Conservation (phyloP, 2,329 filamentous ascomycete genomes). For the Zarea fungicola region DNA sequence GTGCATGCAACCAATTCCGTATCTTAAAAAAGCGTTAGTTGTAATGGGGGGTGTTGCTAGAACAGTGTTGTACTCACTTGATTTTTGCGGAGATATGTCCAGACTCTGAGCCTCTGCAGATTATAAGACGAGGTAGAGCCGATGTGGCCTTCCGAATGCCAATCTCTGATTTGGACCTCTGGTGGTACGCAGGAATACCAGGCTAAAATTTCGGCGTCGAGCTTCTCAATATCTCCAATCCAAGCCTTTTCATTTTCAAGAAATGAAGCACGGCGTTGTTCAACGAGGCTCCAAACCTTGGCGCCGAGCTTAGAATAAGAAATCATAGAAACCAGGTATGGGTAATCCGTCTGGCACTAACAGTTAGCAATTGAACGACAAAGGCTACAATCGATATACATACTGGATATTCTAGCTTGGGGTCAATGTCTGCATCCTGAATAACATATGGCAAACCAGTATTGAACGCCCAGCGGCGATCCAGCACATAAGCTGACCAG, state of each 20-base stretch:
- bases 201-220: constrained; percentile 78
- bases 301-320: constrained; percentile 76
- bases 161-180: constrained; percentile 55
- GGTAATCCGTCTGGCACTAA: constrained; percentile 42
- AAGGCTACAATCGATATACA: background rate
- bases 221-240: constrained; percentile 62
- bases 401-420: constrained; percentile 73
- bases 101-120: constrained; percentile 68
- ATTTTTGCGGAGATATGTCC: constrained; percentile 81
- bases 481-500: constrained; percentile 82
- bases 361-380: constrained; percentile 19
- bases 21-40: constrained; percentile 39
- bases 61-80: constrained; percentile 48
- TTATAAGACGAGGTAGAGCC: constrained; percentile 57
- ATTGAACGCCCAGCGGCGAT: constrained; percentile 84
- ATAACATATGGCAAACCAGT: constrained; percentile 82
- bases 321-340: constrained; percentile 80
- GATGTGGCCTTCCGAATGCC: constrained; percentile 46
- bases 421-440: constrained; percentile 81
- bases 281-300: constrained; percentile 79
- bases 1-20: constrained; percentile 82
- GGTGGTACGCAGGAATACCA: constrained; percentile 78
- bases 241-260: constrained; percentile 1
- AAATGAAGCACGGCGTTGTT: constrained; percentile 35
- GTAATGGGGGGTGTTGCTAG: too few relatives aligned